Conservation (phyloP, 2,329 filamentous ascomycete species). For the Sclerotinia subarctica region DNA sequence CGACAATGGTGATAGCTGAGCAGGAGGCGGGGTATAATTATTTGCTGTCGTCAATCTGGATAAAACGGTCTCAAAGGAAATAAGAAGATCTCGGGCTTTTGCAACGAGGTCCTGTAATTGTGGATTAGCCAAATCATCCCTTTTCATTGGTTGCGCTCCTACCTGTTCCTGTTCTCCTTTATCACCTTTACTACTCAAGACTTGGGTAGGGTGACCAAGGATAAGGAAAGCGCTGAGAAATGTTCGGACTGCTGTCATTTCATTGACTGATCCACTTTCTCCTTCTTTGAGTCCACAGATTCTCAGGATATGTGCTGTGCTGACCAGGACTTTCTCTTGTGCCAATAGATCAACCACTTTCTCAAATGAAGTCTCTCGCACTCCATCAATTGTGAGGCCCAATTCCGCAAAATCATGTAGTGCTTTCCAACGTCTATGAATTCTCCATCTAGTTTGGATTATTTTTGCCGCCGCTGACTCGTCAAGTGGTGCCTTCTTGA, state of each 20-base stretch:
- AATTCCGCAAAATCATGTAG: slow-evolving; percentile 65
- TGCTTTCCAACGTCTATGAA: slow-evolving; percentile 53
- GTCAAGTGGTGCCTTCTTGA: slow-evolving; percentile 43
- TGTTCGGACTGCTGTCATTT: slow-evolving; percentile 69
- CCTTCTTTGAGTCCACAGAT: slow-evolving; percentile 69
- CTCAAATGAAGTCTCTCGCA: slow-evolving; percentile 69
- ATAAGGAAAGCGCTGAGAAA: slow-evolving; percentile 81
- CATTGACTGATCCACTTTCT: slow-evolving; percentile 58
- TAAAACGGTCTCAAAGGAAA: slow-evolving; percentile 73
- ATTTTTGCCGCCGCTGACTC: slow-evolving; percentile 60
- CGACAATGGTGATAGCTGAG: slow-evolving; percentile 59
- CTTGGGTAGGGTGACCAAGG: slow-evolving; percentile 72
- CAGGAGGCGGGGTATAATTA: slow-evolving; percentile 62
- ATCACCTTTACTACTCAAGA: slow-evolving; percentile 69
- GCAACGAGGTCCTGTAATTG: slow-evolving; percentile 68
- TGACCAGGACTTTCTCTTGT: slow-evolving; percentile 61
- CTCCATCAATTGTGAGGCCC: slow-evolving; percentile 66
- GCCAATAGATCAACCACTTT: slow-evolving; percentile 67
- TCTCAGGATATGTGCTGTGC: slow-evolving; percentile 64
- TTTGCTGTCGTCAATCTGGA: slow-evolving; percentile 64
- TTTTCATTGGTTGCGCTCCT: slow-evolving; percentile 46
- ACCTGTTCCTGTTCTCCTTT: slow-evolving; percentile 57
- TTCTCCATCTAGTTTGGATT: slow-evolving; percentile 70
- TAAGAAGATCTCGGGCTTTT: slow-evolving; percentile 73
- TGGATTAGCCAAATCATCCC: slow-evolving; percentile 57